These are phyloP conservation scores for Teratosphaeriaceae sp. DNA, from an alignment of 2,329 filamentous ascomycete genomes.

Conservation along the genomic window DNA sequence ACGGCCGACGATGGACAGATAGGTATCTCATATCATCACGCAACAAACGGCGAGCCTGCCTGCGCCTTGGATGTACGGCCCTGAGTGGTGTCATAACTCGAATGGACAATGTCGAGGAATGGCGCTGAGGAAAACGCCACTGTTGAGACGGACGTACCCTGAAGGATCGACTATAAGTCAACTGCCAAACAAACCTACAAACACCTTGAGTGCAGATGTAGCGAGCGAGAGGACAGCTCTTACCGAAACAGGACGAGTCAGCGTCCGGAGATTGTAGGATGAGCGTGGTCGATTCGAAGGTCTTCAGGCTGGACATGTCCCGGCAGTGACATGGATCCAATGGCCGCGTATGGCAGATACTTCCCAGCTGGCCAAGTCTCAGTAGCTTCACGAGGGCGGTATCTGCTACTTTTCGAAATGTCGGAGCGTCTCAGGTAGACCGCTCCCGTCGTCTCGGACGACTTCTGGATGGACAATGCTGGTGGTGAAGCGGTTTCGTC, in stretches of 20 bases:
- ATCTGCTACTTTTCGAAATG: neutral
- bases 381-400: neutral
- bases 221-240: neutral
- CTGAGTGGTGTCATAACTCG: neutral
- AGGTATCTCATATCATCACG: neutral
- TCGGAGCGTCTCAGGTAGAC: no score
- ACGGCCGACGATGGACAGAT: neutral
- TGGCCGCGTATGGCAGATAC: neutral
- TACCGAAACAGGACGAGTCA: conserved; percentile 1
- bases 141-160: neutral
- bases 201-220: neutral
- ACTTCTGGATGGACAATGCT: neutral
- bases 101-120: neutral
- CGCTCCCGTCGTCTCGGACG: neutral
- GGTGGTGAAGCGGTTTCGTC: neutral
- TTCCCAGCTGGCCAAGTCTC: neutral
- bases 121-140: neutral
- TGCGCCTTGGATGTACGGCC: neutral
- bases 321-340: neutral
- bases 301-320: no score
- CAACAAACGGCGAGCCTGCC: neutral
- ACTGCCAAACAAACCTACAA: neutral
- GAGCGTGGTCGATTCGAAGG: neutral
- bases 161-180: neutral
- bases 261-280: neutral